Percentiles rank a stretch among this genome's conserved stretches.
Evolutionary conservation across 2,329 filamentous ascomycete species (phyloP).

Genomic region (Nemania diffusa): DNA sequence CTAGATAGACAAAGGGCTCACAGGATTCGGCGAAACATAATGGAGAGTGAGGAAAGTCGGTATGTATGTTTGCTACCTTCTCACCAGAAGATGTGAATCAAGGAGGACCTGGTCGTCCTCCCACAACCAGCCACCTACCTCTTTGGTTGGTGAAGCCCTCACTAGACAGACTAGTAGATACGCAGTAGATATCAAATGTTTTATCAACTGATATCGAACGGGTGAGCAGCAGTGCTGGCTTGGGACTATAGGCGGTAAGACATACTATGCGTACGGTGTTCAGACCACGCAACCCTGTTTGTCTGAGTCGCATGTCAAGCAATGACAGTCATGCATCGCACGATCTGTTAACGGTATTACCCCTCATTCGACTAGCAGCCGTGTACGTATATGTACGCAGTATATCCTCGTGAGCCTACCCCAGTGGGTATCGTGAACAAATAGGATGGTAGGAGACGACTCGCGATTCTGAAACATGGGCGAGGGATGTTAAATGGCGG

Average conservation of each 20-base stretch:
- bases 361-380: conserved; percentile 22
- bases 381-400: background rate
- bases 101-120: background rate
- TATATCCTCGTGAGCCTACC: conserved; percentile 3
- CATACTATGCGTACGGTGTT: background rate
- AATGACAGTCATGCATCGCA: conserved; percentile 15
- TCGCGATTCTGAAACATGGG: conserved; percentile 30
- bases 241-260: conserved; percentile 6
- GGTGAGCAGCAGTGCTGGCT: background rate
- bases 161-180: too few species aligned
- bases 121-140: background rate
- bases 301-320: conserved; percentile 5
- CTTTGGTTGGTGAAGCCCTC: background rate
- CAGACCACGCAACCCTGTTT: background rate
- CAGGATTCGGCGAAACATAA: background rate
- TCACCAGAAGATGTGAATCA: background rate
- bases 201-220: conserved; percentile 6
- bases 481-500: conserved; percentile 23
- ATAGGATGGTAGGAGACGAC: conserved; percentile 8
- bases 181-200: background rate
- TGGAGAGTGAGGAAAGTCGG: background rate
- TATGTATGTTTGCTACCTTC: background rate
- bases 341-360: conserved; percentile 18
- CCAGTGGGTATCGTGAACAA: conserved; percentile 8
- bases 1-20: too few species aligned